These are phyloP conservation scores for Porphyra umbilicalis DNA, from an alignment of 31 red algal genomes.

Conservation along the genomic window DNA sequence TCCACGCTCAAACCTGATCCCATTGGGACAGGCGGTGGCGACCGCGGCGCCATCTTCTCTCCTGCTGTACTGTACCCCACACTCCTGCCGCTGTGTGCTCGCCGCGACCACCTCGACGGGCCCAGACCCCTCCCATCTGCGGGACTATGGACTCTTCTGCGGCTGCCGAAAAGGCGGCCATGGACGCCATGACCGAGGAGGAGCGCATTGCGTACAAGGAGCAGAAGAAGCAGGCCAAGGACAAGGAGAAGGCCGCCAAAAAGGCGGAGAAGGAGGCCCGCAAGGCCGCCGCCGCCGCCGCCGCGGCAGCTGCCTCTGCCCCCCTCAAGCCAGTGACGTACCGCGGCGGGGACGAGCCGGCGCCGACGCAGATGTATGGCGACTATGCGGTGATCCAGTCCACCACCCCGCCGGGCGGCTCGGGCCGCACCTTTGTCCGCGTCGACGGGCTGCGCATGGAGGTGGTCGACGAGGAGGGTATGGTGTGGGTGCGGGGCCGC, in stretches of 20 bases:
- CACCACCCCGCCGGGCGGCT: conserved; percentile 26
- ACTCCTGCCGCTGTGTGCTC: no score
- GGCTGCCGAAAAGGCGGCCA: not conserved
- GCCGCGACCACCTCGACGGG: no score
- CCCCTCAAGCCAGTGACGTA: conserved; percentile 32
- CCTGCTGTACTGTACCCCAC: no score
- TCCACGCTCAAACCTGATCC: no score
- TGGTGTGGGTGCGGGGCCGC: conserved; percentile 80
- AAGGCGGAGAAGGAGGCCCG: conserved; percentile 37
- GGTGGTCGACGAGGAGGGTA: conserved; percentile 9
- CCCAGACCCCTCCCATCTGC: not conserved
- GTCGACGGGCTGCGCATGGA: conserved; percentile 2
- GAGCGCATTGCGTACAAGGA: conserved; percentile 52
- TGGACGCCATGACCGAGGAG: conserved; percentile 75
- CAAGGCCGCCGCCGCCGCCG: conserved; percentile 35
- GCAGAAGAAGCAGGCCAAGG: conserved; percentile 63
- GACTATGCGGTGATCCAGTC: conserved; percentile 73
- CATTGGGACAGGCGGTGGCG: no score
- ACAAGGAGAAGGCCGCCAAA: conserved; percentile 58
- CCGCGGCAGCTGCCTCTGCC: conserved; percentile 25
- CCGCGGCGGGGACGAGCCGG: conserved; percentile 25
- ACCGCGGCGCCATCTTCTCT: no score
- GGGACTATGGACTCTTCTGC: not conserved
- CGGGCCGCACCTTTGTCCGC: conserved; percentile 34
- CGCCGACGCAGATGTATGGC: conserved; percentile 46